These are phyloP conservation scores for Malassezia furfur DNA, from an alignment of 1,284 basidiomycete species.

Conservation along the genomic window DNA sequence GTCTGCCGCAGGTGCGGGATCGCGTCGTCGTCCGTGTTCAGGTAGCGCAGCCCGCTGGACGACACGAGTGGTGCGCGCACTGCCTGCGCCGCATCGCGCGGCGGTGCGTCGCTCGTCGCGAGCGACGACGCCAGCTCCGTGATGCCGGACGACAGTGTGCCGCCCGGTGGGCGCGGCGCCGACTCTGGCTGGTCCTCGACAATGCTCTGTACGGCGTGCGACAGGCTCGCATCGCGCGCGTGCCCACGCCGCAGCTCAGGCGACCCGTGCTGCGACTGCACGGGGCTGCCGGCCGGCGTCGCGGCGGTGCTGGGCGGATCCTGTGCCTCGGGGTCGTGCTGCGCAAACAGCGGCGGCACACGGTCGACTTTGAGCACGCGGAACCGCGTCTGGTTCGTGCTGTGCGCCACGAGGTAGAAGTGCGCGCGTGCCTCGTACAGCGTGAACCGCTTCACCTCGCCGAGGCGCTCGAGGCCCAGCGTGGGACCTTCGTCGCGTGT, in stretches of 20 bases:
- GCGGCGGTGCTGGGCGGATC: neutral
- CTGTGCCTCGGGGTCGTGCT: neutral
- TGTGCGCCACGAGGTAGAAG: conserved; percentile 44
- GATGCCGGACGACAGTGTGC: conserved; percentile 7
- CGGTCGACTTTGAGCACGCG: conserved; percentile 44
- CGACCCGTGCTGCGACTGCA: neutral
- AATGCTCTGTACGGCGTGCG: conserved; percentile 4
- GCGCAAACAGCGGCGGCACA: conserved; percentile 24
- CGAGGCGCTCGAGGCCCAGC: conserved; percentile 17
- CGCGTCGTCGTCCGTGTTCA: conserved; percentile 7
- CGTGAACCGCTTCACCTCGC: conserved; percentile 40
- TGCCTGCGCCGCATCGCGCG: neutral
- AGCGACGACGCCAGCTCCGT: conserved; percentile 9
- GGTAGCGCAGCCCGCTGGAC: conserved; percentile 3
- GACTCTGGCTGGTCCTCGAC: neutral
- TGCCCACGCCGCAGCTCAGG: neutral
- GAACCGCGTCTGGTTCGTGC: conserved; percentile 39
- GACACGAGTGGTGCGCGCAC: neutral
- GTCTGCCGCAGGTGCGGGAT: conserved; percentile 7
- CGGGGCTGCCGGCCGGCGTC: neutral
- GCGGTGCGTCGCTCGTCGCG: neutral
- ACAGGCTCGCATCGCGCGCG: conserved; percentile 3
- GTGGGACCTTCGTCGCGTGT: too few relatives aligned
- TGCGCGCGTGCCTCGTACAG: conserved; percentile 44
- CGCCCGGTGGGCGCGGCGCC: neutral